Evolutionary conservation across 2,329 filamentous ascomycete genomes (phyloP), one percentile per base, ranked within the genome.

Genomic region (Didymella pomorum): DNA sequence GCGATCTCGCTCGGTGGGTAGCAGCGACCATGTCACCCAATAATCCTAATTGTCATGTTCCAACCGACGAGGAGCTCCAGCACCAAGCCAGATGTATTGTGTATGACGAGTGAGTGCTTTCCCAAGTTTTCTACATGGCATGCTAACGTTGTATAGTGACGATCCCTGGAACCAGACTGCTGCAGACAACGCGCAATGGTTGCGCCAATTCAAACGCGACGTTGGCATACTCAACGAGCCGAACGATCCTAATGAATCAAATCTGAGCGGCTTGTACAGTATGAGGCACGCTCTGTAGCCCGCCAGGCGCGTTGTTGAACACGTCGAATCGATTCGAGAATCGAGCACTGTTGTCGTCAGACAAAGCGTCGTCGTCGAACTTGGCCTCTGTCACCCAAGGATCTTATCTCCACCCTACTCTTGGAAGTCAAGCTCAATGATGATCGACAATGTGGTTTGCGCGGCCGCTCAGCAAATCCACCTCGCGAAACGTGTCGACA

Each of bases 81-180:
- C 63, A 70, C 10, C 68, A 75, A 12, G 74, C 70, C 3, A 65
- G 74, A 31, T 68, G 67, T 51, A 71, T 77, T 9, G 65, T 76
- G 35, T 78, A 70, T 21, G 69, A 68, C 37, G 60, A 60, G 58
- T 60, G 28, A 20, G 58, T 42, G 16, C 6, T 7, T 16, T 2
- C 23, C 33, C 18, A 1, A 31, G 6, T 25, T 8, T 28, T 4
- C 16, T 39, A 5, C 23, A 14, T 2, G 7, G 10, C 20, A 23
- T 41, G 14, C 52, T 56, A 21, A 52, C 20, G 14, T 42, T 21
- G 20, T 2, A 9, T 14, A 60, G 66, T 9, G 72, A 75, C 9
- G 74, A 78, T 52, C 62, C 70, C 0, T 76, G 74, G 74, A 76
- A 77, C 45, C 74, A 78, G 52, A 77, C 74, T 1, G 64, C 73